Base-by-base conservation (phyloP, 1,139 yeast species). In the Yamadazyma diospyri region DNA sequence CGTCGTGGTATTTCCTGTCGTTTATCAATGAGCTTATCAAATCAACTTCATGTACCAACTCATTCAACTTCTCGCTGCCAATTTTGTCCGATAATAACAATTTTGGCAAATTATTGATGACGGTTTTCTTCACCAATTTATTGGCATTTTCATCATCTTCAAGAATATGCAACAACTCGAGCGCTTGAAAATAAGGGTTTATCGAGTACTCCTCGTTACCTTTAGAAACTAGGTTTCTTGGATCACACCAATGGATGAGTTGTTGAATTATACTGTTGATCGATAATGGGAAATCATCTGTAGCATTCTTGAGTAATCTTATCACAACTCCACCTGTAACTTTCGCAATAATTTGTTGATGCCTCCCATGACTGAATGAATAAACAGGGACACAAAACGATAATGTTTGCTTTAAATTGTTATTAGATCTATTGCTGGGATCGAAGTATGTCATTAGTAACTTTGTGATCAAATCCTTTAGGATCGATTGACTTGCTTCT, bases 301-400 rank as follows among this genome's bases (percentile, higher is more conserved):
- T 52, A 11, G 61, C 64, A 5, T 57, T 64, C 13, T 68, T 55
- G 38, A 70, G 72, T 39, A 84, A 57, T 43, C 94, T 66, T 35
- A 69, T 64, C 27, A 87, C 57, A 6, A 85, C 76, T 53, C 83
- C 94, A 2, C 82, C 79, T 14, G 80, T 78, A 12, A 82, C 69
- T 15, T 75, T 62, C 5, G 81, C 74, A 50, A 89, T 62, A 40
- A 81, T 69, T 31, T 70, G 69, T 54, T 88, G 97, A 55, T 88
- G 95, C 17, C 64, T 66, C 1, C 71, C 62, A 44, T 83, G 89
- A 25, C 96, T 84, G 51, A 78, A 85, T 22, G 94, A 82, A 53
- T 86, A 88, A 1, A 86, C 95, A 0, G 97, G 97, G 23, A 92
- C 69, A 51, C 96, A 88, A 52, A 86, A 88, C 8, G 94, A 78